phyloP scores from a whole-genome alignment of 2,329 filamentous ascomycete species.

The Leptodontidium sp. region DNA sequence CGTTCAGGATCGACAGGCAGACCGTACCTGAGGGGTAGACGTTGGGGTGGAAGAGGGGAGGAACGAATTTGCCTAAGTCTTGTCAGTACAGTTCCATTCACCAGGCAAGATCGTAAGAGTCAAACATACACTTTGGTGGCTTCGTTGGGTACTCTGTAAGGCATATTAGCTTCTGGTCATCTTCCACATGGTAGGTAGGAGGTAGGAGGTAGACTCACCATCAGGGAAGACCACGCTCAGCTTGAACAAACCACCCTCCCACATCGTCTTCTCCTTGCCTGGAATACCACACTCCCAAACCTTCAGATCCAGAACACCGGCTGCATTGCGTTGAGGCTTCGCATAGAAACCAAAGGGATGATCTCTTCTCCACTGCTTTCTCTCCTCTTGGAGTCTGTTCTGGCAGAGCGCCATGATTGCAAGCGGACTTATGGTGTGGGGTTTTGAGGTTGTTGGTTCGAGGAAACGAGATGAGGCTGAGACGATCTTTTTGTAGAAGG shows the following conservation, averaged over 20 bases:
- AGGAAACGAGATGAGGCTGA: constrained; percentile 31
- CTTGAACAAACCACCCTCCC: constrained; percentile 98
- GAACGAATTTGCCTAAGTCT: constrained; percentile 86
- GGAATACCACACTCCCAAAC: constrained; percentile 97
- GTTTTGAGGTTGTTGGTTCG: constrained; percentile 18
- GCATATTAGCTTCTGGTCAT: constrained; percentile 37
- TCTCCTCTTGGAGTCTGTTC: constrained; percentile 87
- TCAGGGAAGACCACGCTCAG: constrained; percentile 92
- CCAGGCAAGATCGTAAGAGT: constrained; percentile 8
- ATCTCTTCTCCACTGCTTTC: constrained; percentile 95
- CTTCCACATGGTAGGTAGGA: background rate
- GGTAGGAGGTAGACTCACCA: constrained; percentile 62
- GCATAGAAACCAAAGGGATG: constrained; percentile 98
- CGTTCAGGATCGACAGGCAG: constrained; percentile 95
- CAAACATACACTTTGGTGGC: constrained; percentile 88
- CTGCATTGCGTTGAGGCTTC: constrained; percentile 79
- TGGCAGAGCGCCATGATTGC: constrained; percentile 82
- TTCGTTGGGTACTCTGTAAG: constrained; percentile 93
- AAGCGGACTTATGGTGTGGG: background rate
- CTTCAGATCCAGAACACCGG: constrained; percentile 90
- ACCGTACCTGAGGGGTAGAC: constrained; percentile 98
- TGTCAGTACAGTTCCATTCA: constrained; percentile 31
- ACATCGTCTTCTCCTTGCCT: constrained; percentile 95
- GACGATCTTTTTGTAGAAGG: constrained; percentile 1
- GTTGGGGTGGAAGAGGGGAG: constrained; percentile 96